These are phyloP conservation scores for Yamadazyma scolyti DNA, from an alignment of 805 yeast species.

Conservation along the genomic window DNA sequence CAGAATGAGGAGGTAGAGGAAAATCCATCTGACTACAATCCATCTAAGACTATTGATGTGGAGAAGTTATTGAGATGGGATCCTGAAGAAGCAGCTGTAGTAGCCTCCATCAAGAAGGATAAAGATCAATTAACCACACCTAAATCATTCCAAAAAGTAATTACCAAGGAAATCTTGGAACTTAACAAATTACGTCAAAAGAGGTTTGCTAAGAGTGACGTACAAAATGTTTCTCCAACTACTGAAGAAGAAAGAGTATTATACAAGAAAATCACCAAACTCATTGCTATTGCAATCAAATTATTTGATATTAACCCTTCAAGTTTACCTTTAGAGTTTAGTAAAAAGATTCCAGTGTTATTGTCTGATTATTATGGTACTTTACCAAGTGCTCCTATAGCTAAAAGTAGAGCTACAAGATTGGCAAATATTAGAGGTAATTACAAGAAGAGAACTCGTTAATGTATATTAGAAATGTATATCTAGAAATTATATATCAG, in stretches of 20 bases:
- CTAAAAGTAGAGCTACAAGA: slow-evolving; percentile 19
- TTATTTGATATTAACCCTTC: slow-evolving; percentile 22
- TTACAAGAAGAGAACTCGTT: slow-evolving; percentile 30
- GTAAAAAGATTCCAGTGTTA: slow-evolving; percentile 59
- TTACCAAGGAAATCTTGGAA: slow-evolving; percentile 28
- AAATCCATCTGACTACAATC: slow-evolving; percentile 6
- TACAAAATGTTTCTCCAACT: slow-evolving; percentile 22
- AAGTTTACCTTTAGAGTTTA: slow-evolving; percentile 24
- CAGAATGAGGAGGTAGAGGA: slow-evolving; percentile 2
- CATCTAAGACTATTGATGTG: slow-evolving; percentile 7
- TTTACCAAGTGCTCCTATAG: slow-evolving; percentile 57
- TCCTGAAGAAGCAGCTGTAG: slow-evolving; percentile 25
- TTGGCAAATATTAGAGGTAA: slow-evolving; percentile 39
- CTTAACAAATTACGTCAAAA: slow-evolving; percentile 40
- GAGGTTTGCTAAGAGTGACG: slow-evolving; percentile 28
- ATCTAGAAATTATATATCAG: slow-evolving; percentile 23
- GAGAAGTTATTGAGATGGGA: slow-evolving; percentile 31
- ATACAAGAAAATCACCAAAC: slow-evolving; percentile 27
- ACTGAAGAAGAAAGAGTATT: slow-evolving; percentile 20
- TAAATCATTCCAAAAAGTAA: slow-evolving; percentile 28
- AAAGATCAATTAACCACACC: slow-evolving; percentile 21
- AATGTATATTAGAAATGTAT: slow-evolving; percentile 3
- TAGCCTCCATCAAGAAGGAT: slow-evolving; percentile 23
- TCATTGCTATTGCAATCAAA: slow-evolving; percentile 29
- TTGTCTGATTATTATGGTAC: slow-evolving; percentile 74